Percentiles rank a stretch among this genome's conserved stretches.
These are phyloP conservation scores for Russula foetens DNA, from an alignment of 768 basidiomycete genomes.

Conservation along the genomic window DNA sequence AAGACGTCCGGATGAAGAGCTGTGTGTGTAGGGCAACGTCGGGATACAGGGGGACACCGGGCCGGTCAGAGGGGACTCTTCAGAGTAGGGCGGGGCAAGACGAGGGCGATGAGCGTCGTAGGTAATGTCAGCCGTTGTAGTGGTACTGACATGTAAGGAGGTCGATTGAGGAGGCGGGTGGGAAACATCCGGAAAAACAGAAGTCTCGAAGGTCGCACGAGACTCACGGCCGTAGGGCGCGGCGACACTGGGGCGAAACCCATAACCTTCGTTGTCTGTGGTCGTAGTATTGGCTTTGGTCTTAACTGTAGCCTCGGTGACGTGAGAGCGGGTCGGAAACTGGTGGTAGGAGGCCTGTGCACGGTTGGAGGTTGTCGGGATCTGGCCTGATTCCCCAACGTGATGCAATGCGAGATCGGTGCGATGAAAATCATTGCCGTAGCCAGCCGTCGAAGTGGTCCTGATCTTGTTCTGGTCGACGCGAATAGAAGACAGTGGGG, in stretches of 20 bases:
- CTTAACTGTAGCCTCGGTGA: neutral
- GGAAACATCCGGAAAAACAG: neutral
- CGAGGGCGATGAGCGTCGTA: neutral
- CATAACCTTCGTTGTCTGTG: neutral
- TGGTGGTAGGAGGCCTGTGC: neutral
- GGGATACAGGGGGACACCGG: too few species aligned
- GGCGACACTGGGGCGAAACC: neutral
- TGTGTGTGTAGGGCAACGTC: neutral
- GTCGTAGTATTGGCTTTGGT: neutral
- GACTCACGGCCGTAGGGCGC: neutral
- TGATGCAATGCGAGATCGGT: too few species aligned
- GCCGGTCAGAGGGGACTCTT: neutral
- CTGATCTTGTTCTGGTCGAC: too few species aligned
- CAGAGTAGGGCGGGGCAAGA: neutral
- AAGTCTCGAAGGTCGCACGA: neutral
- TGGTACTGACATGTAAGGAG: neutral
- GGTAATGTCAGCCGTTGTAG: neutral
- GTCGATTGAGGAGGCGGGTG: neutral
- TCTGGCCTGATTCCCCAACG: too few species aligned
- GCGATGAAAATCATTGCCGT: too few species aligned
- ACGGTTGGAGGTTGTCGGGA: too few species aligned
- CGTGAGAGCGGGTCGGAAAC: neutral
- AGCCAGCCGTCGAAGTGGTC: too few species aligned
- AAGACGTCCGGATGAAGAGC: neutral
- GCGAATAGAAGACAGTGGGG: too few species aligned